A percentile compares a stretch with the other conserved stretches of the same genome.
Evolutionary conservation across 768 basidiomycete species (phyloP).

Genomic region (Arthromyces matolae): DNA sequence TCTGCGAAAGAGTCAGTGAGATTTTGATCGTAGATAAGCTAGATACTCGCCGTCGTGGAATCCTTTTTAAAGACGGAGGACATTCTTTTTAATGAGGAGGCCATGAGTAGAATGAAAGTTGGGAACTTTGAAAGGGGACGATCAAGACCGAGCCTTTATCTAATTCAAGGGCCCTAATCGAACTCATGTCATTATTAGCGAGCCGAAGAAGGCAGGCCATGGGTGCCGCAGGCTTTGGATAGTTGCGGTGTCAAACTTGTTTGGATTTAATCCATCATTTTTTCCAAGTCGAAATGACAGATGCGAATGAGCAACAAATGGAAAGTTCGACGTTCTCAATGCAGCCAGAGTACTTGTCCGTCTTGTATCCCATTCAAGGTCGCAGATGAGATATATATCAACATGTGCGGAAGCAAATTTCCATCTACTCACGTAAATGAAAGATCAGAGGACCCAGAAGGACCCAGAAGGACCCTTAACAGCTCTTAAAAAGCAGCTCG

Average conservation of each 20-base stretch:
- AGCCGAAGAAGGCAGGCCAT: slow-evolving; percentile 8
- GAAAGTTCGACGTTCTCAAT: background rate
- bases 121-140: background rate
- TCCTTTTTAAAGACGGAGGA: slow-evolving; percentile 21
- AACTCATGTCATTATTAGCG: no score
- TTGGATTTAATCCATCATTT: background rate
- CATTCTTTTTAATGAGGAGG: slow-evolving; percentile 17
- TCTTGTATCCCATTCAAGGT: no score
- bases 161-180: no score
- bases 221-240: background rate
- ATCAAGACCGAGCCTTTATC: slow-evolving; percentile 5
- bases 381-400: no score
- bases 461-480: no score
- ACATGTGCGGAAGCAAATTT: no score
- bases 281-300: no score
- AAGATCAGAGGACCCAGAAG: no score
- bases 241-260: slow-evolving; percentile 2
- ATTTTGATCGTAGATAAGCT: background rate
- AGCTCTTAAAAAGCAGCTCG: no score
- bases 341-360: no score
- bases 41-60: slow-evolving; percentile 6
- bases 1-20: slow-evolving; percentile 2
- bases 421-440: no score
- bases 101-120: slow-evolving; percentile 8
- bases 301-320: no score